These are phyloP conservation scores for Penicillium mononematosum DNA, from an alignment of 495 filamentous ascomycete genomes.

Conservation along the genomic window DNA sequence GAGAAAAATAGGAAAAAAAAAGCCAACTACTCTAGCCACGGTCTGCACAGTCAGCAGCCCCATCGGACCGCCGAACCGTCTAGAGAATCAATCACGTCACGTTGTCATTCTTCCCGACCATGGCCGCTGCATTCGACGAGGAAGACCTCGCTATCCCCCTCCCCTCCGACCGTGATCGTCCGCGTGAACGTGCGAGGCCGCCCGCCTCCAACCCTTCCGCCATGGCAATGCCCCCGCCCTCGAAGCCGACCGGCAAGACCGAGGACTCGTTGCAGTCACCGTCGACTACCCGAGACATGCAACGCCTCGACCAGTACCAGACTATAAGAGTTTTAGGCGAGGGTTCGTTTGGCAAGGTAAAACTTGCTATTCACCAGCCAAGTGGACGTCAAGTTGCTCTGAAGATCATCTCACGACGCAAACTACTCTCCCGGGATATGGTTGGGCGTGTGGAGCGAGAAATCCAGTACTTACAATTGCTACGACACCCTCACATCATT, in stretches of 20 bases:
- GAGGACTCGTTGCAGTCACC: constrained; percentile 41
- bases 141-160: constrained; percentile 91
- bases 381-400: constrained; percentile 92
- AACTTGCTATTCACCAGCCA: constrained; percentile 86
- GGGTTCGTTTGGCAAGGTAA: constrained; percentile 97
- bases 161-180: constrained; percentile 58
- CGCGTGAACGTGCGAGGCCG: constrained; percentile 35
- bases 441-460: constrained; percentile 94
- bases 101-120: constrained; percentile 34
- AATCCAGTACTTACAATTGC: constrained; percentile 94
- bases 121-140: constrained; percentile 67
- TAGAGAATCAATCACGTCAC: constrained; percentile 48
- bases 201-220: constrained; percentile 37
- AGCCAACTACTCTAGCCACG: neutral
- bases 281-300: constrained; percentile 55
- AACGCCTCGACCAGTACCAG: constrained; percentile 86
- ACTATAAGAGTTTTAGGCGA: constrained; percentile 90
- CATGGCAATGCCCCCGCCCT: constrained; percentile 49
- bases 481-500: constrained; percentile 97
- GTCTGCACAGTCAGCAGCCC: constrained; percentile 25
- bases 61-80: constrained; percentile 20
- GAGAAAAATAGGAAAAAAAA: constrained; percentile 16
- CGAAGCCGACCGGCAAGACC: constrained; percentile 39
- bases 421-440: constrained; percentile 94
- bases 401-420: constrained; percentile 95